phyloP scores from a whole-genome alignment of 2,329 filamentous ascomycete species.

The Hypomyces perniciosus region DNA sequence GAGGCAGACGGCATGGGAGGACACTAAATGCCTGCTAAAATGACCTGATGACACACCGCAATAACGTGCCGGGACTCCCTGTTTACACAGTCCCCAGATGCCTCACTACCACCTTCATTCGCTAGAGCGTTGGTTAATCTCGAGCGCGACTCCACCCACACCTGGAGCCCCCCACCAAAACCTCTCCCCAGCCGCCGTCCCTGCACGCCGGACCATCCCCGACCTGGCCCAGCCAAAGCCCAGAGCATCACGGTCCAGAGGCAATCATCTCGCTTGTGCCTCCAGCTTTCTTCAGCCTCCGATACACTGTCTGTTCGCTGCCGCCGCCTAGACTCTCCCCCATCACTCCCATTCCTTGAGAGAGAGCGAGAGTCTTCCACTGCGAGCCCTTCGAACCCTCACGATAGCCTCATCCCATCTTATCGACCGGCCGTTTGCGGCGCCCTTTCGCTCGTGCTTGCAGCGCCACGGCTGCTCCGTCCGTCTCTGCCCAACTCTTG shows the following conservation, averaged over 20 bases:
- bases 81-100: conserved; percentile 17
- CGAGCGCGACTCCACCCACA: conserved; percentile 36
- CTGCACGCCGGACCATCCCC: conserved; percentile 23
- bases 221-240: conserved; percentile 30
- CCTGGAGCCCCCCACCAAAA: conserved; percentile 23
- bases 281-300: conserved; percentile 41
- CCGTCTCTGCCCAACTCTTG: conserved; percentile 4
- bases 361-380: conserved; percentile 2
- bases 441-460: conserved; percentile 8
- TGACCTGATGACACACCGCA: conserved; percentile 7
- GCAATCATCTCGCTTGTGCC: conserved; percentile 49
- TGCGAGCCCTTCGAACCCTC: conserved; percentile 3
- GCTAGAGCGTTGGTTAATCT: conserved; percentile 36
- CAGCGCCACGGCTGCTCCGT: conserved; percentile 7
- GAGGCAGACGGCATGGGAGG: not conserved
- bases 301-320: conserved; percentile 28
- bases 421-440: conserved; percentile 10
- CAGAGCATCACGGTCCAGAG: conserved; percentile 36
- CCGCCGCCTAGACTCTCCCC: conserved; percentile 14
- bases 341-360: conserved; percentile 11
- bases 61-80: rapidly evolving
- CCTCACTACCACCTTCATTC: conserved; percentile 22
- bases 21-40: not conserved
- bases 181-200: conserved; percentile 19
- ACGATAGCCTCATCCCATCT: not conserved